These are phyloP conservation scores for Starmerella apicola DNA, from an alignment of 805 yeast genomes.

Conservation along the genomic window DNA sequence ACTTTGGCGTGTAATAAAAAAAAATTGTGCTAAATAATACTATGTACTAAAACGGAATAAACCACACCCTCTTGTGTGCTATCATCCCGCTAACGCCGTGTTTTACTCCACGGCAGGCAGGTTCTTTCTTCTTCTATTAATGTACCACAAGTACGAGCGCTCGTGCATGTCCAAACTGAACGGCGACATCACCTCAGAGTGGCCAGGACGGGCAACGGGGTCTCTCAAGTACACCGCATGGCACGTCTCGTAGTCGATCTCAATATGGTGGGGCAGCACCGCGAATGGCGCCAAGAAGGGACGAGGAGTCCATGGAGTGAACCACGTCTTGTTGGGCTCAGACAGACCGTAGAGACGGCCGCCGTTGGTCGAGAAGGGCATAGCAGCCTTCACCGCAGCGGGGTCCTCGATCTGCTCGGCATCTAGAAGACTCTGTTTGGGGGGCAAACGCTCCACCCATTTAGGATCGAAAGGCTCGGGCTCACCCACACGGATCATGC, in stretches of 20 bases:
- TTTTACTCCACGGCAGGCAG: conserved; percentile 12
- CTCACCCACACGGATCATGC: conserved; percentile 19
- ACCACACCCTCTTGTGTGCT: too few relatives aligned
- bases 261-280: conserved; percentile 81
- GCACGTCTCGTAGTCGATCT: conserved; percentile 79
- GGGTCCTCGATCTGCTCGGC: conserved; percentile 30
- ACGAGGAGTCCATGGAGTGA: conserved; percentile 95
- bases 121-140: conserved; percentile 27
- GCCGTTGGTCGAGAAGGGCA: conserved; percentile 37
- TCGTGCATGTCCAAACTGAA: conserved; percentile 71
- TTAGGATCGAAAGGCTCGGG: conserved; percentile 34
- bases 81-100: too few relatives aligned
- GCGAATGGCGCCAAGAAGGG: conserved; percentile 89
- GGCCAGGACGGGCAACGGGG: conserved; percentile 95
- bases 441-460: conserved; percentile 40
- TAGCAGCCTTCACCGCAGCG: conserved; percentile 32
- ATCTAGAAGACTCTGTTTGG: conserved; percentile 31
- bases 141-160: conserved; percentile 87
- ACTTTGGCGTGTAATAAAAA: too few relatives aligned
- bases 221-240: conserved; percentile 95
- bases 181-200: conserved; percentile 89
- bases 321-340: conserved; percentile 66
- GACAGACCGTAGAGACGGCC: conserved; percentile 59
- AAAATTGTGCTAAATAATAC: too few relatives aligned
- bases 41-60: too few relatives aligned